Evolutionary conservation across 768 basidiomycete genomes (phyloP).

Genomic region (Ramaria sp.): DNA sequence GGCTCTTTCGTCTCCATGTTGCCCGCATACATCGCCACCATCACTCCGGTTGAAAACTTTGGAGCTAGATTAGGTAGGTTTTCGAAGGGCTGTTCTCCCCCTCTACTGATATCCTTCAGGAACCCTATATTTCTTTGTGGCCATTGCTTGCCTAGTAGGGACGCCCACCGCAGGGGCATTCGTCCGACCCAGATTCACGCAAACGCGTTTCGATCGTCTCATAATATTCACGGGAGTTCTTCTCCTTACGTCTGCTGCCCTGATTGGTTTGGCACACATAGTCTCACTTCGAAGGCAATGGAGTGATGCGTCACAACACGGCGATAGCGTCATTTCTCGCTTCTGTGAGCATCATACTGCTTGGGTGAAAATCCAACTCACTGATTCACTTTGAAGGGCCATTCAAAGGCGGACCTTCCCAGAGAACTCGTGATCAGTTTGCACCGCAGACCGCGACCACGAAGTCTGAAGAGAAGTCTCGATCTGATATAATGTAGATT

Average conservation of each 20-base stretch:
- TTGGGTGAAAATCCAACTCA: background rate
- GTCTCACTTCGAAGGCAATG: background rate
- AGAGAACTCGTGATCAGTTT: background rate
- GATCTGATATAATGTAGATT: background rate
- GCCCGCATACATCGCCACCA: conserved; percentile 22
- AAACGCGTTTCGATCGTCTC: conserved; percentile 18
- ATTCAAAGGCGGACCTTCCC: background rate
- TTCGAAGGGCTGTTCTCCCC: background rate
- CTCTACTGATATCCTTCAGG: conserved; percentile 12
- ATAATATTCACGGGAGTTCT: conserved; percentile 23
- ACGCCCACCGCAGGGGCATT: conserved; percentile 25
- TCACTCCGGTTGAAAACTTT: conserved; percentile 19
- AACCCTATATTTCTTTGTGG: conserved; percentile 20
- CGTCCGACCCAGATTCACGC: conserved; percentile 13
- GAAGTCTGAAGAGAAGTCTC: background rate
- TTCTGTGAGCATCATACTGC: background rate
- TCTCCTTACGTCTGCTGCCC: conserved; percentile 7
- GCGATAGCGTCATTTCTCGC: background rate
- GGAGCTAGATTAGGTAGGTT: conserved; percentile 22
- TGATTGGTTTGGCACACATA: conserved; percentile 1
- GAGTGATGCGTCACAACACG: too few species aligned
- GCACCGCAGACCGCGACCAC: too few species aligned
- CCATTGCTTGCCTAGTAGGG: conserved; percentile 21
- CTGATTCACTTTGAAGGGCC: background rate
- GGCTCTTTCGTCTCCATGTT: conserved; percentile 22